These are phyloP conservation scores for Cryptococcus sp. DNA, from an alignment of 1,284 basidiomycete species.

Conservation along the genomic window DNA sequence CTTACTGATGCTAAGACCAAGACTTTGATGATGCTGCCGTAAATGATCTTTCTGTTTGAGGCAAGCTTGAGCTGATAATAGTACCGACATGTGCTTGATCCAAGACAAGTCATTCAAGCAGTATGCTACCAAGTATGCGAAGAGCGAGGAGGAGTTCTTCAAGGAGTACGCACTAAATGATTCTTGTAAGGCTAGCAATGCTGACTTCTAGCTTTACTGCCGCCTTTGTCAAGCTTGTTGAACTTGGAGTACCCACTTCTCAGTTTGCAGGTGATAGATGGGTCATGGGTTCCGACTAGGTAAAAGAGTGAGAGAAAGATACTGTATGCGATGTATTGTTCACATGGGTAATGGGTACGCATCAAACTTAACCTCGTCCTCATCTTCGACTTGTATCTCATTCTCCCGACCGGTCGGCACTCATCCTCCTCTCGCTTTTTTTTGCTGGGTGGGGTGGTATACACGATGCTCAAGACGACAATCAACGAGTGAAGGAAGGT, in stretches of 20 bases:
- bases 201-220: slow-evolving; percentile 63
- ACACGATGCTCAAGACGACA: no score
- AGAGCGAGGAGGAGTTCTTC: slow-evolving; percentile 79
- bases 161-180: slow-evolving; percentile 63
- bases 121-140: slow-evolving; percentile 74
- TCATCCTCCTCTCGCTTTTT: no score
- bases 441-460: no score
- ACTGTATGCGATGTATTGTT: no score
- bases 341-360: no score
- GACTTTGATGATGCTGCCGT: slow-evolving; percentile 93
- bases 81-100: slow-evolving; percentile 70
- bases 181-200: no score
- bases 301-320: no score
- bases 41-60: slow-evolving; percentile 36
- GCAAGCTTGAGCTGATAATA: slow-evolving; percentile 32
- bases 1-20: slow-evolving; percentile 86
- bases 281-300: slow-evolving; percentile 57
- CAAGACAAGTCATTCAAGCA: slow-evolving; percentile 88
- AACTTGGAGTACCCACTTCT: slow-evolving; percentile 77
- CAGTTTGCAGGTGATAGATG: slow-evolving; percentile 73
- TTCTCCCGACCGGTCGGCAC: no score
- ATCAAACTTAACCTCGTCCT: no score
- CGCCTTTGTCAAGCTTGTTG: slow-evolving; percentile 70
- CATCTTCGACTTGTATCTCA: no score
- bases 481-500: no score